Percentiles rank a stretch among this genome's conserved stretches.
Conservation (phyloP, 1,284 basidiomycete species). For the Takashimella tepidaria region DNA sequence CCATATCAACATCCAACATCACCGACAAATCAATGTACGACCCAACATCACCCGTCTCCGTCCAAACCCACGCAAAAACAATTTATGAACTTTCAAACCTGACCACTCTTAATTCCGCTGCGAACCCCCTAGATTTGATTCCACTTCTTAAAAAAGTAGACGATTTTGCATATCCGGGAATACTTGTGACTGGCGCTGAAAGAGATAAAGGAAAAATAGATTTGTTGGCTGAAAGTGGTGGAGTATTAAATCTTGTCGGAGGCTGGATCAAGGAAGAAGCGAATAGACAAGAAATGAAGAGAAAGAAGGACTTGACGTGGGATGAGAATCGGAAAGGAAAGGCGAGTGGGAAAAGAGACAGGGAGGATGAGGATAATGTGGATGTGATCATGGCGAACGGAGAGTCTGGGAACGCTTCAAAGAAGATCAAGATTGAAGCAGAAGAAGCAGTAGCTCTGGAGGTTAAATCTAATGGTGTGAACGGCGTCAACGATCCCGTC, state of each 20-base stretch:
- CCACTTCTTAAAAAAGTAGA: conserved; percentile 28
- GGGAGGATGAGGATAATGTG: neutral
- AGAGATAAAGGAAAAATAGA: no score
- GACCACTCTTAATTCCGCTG: conserved; percentile 19
- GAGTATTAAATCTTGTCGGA: neutral
- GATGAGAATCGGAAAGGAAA: neutral
- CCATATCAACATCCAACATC: neutral
- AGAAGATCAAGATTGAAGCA: conserved; percentile 7
- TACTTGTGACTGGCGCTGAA: no score
- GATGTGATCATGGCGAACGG: neutral
- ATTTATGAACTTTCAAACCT: conserved; percentile 4
- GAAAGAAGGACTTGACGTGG: neutral
- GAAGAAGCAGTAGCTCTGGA: no score
- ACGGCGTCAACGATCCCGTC: no score
- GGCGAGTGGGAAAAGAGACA: conserved; percentile 3
- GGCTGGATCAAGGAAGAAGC: neutral
- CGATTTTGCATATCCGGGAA: conserved; percentile 32
- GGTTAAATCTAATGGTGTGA: no score
- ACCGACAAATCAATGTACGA: neutral
- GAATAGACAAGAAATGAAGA: neutral
- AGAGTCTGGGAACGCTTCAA: neutral
- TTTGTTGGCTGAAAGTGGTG: conserved; percentile 21
- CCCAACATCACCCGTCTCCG: neutral
- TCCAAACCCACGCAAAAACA: neutral
- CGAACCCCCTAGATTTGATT: conserved; percentile 34